phyloP scores from a whole-genome alignment of 1,284 basidiomycete genomes.

The Papiliotrema laurentii region DNA sequence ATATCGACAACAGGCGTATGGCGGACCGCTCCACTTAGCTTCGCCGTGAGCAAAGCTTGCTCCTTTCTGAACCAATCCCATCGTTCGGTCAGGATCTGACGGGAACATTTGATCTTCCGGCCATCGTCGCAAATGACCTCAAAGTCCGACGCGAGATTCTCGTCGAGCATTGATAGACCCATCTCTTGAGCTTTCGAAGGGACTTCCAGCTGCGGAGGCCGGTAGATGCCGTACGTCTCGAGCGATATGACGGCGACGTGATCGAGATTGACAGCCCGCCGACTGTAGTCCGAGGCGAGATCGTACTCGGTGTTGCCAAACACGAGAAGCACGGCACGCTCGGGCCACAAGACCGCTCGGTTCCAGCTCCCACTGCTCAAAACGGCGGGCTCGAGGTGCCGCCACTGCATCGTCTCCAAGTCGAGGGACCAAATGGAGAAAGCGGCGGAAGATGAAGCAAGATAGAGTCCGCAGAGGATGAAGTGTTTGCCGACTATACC shows the following conservation, averaged over 20 bases:
- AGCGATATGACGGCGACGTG: constrained; percentile 85
- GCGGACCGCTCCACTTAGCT: constrained; percentile 16
- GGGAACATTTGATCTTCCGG: constrained; percentile 71
- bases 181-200: constrained; percentile 60
- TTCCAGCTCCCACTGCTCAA: constrained; percentile 81
- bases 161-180: constrained; percentile 72
- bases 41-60: constrained; percentile 42
- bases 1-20: constrained; percentile 31
- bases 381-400: constrained; percentile 74
- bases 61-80: constrained; percentile 93
- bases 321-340: constrained; percentile 72
- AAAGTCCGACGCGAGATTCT: constrained; percentile 73
- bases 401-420: constrained; percentile 72
- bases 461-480: constrained; percentile 82
- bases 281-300: constrained; percentile 85
- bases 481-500: constrained; percentile 81
- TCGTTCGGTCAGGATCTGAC: constrained; percentile 72
- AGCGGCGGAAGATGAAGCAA: constrained; percentile 66
- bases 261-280: constrained; percentile 82
- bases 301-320: constrained; percentile 84
- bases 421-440: constrained; percentile 89
- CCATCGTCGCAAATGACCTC: constrained; percentile 89
- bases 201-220: constrained; percentile 67
- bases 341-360: constrained; percentile 73
- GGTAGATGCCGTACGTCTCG: constrained; percentile 90